Evolutionary conservation across 23 red algal species (phyloP).

Genomic region (Gracilaria domingensis): DNA sequence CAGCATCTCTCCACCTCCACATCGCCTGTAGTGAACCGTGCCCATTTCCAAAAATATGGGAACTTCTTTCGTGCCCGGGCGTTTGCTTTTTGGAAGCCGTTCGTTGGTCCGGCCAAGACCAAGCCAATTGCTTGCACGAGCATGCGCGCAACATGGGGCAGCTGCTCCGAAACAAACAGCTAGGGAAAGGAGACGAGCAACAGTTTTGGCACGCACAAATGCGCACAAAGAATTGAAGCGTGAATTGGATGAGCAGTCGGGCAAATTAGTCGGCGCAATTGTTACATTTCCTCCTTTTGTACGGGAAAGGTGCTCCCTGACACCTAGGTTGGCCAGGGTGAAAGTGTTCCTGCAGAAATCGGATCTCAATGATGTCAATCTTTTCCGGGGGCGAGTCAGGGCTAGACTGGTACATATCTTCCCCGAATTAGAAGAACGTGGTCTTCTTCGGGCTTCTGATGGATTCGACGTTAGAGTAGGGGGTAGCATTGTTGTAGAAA

Average conservation of each 20-base stretch:
- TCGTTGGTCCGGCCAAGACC: not conserved
- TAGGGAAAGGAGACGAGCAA: constrained; percentile 37
- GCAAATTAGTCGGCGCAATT: constrained; percentile 36
- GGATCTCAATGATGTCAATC: constrained; percentile 29
- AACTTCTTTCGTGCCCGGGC: not conserved
- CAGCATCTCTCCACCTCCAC: not conserved
- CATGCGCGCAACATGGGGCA: not conserved
- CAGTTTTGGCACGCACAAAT: constrained; percentile 13
- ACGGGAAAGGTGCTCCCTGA: constrained; percentile 58
- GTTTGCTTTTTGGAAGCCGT: not conserved
- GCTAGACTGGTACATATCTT: constrained; percentile 53
- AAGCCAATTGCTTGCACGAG: not conserved
- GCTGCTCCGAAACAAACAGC: constrained; percentile 15
- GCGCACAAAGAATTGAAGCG: constrained; percentile 29
- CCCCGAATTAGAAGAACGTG: constrained; percentile 54
- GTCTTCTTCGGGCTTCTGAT: constrained; percentile 55
- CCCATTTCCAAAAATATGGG: not conserved
- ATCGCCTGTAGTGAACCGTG: not conserved
- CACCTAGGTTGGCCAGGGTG: constrained; percentile 49
- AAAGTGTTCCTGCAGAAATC: constrained; percentile 61
- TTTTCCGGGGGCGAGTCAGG: constrained; percentile 46
- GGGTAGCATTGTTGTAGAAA: constrained; percentile 17
- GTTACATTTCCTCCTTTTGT: constrained; percentile 46
- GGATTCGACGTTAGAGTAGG: constrained; percentile 64
- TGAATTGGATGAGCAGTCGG: constrained; percentile 19